These are phyloP conservation scores for Rugosomyces carneus DNA, from an alignment of 1,284 basidiomycete species.

Conservation along the genomic window DNA sequence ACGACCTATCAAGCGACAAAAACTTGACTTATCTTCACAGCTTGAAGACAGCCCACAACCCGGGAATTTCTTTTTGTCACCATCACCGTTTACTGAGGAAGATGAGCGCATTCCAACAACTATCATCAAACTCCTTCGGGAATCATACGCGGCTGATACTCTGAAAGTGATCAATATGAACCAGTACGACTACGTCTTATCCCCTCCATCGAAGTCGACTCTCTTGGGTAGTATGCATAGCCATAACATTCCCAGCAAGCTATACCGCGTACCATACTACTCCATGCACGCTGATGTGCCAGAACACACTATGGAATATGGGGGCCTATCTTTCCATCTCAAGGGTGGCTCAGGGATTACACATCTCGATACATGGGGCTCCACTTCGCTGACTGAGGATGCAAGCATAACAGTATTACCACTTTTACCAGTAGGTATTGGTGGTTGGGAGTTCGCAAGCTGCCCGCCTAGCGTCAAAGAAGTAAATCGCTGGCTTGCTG, in stretches of 20 bases:
- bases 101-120: neutral
- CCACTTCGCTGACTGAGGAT: conserved; percentile 3
- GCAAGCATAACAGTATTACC: conserved; percentile 12
- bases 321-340: conserved; percentile 70
- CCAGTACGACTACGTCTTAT: conserved; percentile 43
- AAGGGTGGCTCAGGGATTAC: conserved; percentile 52
- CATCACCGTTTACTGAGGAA: neutral
- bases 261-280: conserved; percentile 79
- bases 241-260: conserved; percentile 49
- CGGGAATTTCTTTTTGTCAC: conserved; percentile 8
- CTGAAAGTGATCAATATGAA: conserved; percentile 24
- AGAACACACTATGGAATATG: conserved; percentile 68
- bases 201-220: conserved; percentile 51
- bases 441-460: conserved; percentile 77
- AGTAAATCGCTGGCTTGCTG: conserved; percentile 46
- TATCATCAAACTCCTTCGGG: conserved; percentile 10
- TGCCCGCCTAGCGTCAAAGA: conserved; percentile 54
- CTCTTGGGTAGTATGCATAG: conserved; percentile 49
- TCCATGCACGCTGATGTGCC: conserved; percentile 72
- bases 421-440: conserved; percentile 23
- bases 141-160: conserved; percentile 22
- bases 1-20: conserved; percentile 15
- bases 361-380: conserved; percentile 48
- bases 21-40: conserved; percentile 3
- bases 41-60: conserved; percentile 1